phyloP scores from a whole-genome alignment of 2,329 filamentous ascomycete species.

The Paracamarosporium sp. region DNA sequence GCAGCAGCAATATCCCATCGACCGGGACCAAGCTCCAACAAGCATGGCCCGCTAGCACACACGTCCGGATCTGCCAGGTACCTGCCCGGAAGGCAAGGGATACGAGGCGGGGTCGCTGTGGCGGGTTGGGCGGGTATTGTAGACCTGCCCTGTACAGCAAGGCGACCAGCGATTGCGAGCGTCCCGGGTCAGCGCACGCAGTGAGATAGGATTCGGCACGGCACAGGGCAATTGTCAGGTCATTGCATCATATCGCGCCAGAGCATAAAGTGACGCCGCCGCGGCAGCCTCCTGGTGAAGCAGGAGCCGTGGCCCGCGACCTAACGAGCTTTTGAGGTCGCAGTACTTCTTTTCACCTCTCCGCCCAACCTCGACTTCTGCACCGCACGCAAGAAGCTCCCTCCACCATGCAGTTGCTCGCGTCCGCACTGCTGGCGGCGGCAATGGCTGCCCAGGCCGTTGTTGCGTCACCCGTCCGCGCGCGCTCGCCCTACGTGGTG shows the following conservation, averaged over 20 bases:
- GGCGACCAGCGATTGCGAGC: neutral
- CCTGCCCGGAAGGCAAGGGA: slow-evolving; percentile 12
- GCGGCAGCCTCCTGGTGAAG: neutral
- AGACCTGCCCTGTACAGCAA: slow-evolving; percentile 16
- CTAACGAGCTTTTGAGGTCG: neutral
- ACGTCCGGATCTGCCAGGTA: slow-evolving; percentile 20
- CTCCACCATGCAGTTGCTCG: slow-evolving; percentile 28
- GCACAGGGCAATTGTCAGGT: neutral
- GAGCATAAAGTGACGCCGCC: neutral
- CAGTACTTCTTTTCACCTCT: neutral
- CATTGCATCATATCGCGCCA: slow-evolving; percentile 6
- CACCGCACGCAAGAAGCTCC: slow-evolving; percentile 2
- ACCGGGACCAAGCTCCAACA: slow-evolving; percentile 4
- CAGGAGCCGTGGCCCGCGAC: neutral
- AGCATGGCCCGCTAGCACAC: neutral
- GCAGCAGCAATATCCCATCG: slow-evolving; percentile 5
- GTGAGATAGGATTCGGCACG: neutral
- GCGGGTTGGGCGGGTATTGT: slow-evolving; percentile 8
- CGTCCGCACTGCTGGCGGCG: slow-evolving; percentile 33
- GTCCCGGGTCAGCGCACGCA: neutral
- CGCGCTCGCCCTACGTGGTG: slow-evolving; percentile 55
- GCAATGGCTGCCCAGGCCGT: slow-evolving; percentile 34
- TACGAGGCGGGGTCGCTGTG: slow-evolving; percentile 2
- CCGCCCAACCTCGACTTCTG: neutral
- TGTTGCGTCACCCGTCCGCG: slow-evolving; percentile 45